These are phyloP conservation scores for Podochytrium sp. DNA, from an alignment of 192 early-diverging fungal species.

Conservation along the genomic window DNA sequence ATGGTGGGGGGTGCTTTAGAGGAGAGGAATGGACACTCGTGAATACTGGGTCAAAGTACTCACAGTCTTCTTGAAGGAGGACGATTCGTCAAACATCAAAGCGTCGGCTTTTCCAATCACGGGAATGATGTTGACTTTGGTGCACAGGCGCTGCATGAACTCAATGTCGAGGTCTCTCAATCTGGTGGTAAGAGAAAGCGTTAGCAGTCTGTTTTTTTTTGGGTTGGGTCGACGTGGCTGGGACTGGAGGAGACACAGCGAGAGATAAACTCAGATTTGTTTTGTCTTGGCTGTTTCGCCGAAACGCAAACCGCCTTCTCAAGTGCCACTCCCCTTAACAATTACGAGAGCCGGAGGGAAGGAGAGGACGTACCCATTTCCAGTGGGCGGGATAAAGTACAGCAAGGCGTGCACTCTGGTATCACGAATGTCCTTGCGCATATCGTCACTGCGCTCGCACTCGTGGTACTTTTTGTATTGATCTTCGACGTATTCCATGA, in stretches of 20 bases:
- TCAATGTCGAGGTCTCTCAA: conserved; percentile 76
- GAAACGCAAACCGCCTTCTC: too few relatives aligned
- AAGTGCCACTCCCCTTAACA: too few relatives aligned
- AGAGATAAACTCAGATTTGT: too few relatives aligned
- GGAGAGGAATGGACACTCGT: too few relatives aligned
- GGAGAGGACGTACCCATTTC: conserved; percentile 39
- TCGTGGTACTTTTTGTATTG: conserved; percentile 89
- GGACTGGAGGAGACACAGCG: too few relatives aligned
- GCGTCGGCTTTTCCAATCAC: conserved; percentile 95
- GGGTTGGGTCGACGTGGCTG: too few relatives aligned
- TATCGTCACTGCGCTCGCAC: conserved; percentile 69
- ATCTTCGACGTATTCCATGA: conserved; percentile 89
- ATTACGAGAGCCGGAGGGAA: too few relatives aligned
- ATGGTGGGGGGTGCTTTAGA: conserved; percentile 29
- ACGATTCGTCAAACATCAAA: conserved; percentile 82
- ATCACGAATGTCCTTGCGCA: conserved; percentile 80
- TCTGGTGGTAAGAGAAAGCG: too few relatives aligned
- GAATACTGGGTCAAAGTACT: neutral
- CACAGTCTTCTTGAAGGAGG: conserved; percentile 86
- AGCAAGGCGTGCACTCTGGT: conserved; percentile 92
- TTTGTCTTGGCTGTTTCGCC: too few relatives aligned
- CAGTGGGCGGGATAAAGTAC: conserved; percentile 98
- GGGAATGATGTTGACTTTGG: conserved; percentile 93
- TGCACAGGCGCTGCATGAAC: conserved; percentile 88
- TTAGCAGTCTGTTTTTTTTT: too few relatives aligned